Evolutionary conservation across 2,329 filamentous ascomycete genomes (phyloP).

Genomic region (Exophiala alcalophila): DNA sequence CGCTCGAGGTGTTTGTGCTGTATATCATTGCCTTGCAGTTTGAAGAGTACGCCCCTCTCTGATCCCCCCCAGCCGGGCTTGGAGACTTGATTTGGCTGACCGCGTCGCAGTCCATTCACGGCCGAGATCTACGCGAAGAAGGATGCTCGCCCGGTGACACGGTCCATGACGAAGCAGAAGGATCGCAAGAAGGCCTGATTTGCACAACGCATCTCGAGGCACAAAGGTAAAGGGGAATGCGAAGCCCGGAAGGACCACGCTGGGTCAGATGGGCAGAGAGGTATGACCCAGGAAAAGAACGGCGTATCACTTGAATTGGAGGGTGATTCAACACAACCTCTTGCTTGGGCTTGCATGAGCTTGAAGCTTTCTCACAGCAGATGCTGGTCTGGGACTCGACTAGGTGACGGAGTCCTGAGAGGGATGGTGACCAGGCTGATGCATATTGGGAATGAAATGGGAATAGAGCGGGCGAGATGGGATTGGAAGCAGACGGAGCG

Average conservation of each 20-base stretch:
- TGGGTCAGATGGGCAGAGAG: no score
- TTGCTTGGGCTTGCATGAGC: not conserved
- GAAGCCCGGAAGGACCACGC: not conserved
- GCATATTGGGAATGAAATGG: no score
- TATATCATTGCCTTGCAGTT: constrained; percentile 79
- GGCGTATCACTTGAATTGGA: no score
- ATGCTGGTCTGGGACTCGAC: no score
- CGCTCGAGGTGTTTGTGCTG: constrained; percentile 68
- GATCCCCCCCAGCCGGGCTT: constrained; percentile 1
- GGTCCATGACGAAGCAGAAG: constrained; percentile 35
- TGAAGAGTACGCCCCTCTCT: constrained; percentile 64
- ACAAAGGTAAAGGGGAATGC: constrained; percentile 1
- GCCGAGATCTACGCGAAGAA: constrained; percentile 89
- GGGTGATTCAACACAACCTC: not conserved
- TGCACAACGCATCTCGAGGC: no score
- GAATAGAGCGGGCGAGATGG: no score
- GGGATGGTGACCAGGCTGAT: no score
- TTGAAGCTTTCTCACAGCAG: no score
- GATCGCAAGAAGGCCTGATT: constrained; percentile 38
- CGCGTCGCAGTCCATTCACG: constrained; percentile 68
- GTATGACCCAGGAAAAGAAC: no score
- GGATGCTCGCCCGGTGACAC: constrained; percentile 24
- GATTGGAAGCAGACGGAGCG: no score
- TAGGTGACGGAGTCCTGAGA: no score
- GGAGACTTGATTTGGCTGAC: constrained; percentile 12